Evolutionary conservation across 2,329 filamentous ascomycete species (phyloP).

Genomic region (Verticillium albo-atrum): DNA sequence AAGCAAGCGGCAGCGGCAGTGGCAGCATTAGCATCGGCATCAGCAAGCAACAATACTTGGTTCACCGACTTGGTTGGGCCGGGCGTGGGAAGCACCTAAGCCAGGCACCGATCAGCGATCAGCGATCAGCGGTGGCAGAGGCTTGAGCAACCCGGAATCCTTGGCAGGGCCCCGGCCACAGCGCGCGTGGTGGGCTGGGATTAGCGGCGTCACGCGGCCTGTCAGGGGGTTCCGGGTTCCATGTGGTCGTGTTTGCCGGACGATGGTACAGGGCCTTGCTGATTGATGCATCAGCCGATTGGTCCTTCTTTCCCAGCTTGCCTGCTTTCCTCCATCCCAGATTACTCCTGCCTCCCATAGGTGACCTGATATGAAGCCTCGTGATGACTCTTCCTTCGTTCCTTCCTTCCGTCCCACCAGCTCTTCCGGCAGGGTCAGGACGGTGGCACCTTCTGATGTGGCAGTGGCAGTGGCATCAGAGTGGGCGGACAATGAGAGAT

Average conservation of each 20-base stretch:
- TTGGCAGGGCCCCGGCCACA: not conserved
- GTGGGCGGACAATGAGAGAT: too few species aligned
- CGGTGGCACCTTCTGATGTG: not conserved
- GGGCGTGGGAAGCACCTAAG: not conserved
- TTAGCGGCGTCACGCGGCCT: not conserved
- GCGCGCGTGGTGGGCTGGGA: not conserved
- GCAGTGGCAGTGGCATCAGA: not conserved
- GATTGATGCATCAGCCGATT: not conserved
- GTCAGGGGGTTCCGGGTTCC: not conserved
- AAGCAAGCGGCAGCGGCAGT: not conserved
- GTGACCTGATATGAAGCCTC: not conserved
- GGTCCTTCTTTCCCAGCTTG: too few species aligned
- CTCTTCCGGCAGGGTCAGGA: not conserved
- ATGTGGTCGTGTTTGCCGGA: not conserved
- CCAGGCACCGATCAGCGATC: not conserved
- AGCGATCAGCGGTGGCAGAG: not conserved
- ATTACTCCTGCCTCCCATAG: not conserved
- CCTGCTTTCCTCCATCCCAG: not conserved
- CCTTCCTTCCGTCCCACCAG: too few species aligned
- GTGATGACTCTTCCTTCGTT: not conserved
- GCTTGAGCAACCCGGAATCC: not conserved
- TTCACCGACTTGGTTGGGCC: too few species aligned
- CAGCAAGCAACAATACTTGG: too few species aligned
- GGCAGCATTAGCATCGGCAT: too few species aligned
- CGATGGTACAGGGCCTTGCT: not conserved